These are phyloP conservation scores for Raddia distichophylla DNA, from an alignment of 176 grass and related monocot genomes.

Conservation along the genomic window DNA sequence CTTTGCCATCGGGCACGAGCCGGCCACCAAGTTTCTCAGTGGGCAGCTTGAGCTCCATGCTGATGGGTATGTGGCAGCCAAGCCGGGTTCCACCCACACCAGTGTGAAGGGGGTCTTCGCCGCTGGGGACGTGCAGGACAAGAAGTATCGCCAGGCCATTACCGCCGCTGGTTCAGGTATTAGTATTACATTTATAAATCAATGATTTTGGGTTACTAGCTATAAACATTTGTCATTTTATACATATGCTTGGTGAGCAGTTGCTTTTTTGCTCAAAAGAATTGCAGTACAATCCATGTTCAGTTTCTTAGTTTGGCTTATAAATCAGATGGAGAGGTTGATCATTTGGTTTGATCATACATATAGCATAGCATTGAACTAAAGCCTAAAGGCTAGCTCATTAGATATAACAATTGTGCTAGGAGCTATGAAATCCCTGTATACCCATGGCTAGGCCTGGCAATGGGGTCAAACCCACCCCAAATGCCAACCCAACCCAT, in stretches of 20 bases:
- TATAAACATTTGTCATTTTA: background rate
- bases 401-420: background rate
- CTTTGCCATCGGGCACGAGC: constrained; percentile 92
- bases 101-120: constrained; percentile 94
- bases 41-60: constrained; percentile 86
- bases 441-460: background rate
- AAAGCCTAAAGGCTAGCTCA: background rate
- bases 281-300: constrained; percentile 5
- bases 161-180: constrained; percentile 91
- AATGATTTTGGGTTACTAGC: constrained; percentile 3
- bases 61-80: constrained; percentile 77
- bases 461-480: too few species aligned
- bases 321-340: background rate
- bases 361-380: background rate
- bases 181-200: background rate
- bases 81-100: constrained; percentile 75
- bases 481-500: too few species aligned
- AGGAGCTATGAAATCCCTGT: background rate
- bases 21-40: constrained; percentile 90
- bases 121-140: constrained; percentile 90
- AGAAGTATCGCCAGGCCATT: constrained; percentile 93
- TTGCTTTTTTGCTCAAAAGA: background rate
- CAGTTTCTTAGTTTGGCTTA: background rate
- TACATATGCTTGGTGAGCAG: background rate
- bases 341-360: background rate